A percentile compares a stretch with the other conserved stretches of the same genome.
Conservation (phyloP, 306 rosid species). For the apple (Malus domestica) region DNA sequence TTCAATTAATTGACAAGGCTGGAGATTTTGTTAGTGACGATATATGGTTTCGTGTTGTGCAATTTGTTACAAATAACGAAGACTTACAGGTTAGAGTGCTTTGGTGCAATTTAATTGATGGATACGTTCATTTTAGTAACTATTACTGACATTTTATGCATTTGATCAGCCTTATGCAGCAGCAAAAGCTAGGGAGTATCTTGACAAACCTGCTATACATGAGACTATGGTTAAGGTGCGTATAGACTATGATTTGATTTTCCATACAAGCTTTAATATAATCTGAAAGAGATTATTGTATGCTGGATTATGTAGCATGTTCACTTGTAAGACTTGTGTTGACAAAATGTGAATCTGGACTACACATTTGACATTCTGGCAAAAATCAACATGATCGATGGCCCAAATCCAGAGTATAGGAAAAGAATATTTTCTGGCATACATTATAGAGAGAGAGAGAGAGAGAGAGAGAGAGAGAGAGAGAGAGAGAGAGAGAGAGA, state of each 20-base stretch:
- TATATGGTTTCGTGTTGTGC: constrained; percentile 99
- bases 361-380: neutral
- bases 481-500: no score
- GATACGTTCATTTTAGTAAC: constrained; percentile 1
- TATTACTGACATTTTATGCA: constrained; percentile 33
- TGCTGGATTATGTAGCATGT: neutral
- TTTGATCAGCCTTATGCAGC: constrained; percentile 93
- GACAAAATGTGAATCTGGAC: neutral
- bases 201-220: constrained; percentile 96
- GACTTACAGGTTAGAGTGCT: constrained; percentile 80
- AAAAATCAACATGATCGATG: neutral
- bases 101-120: constrained; percentile 13
- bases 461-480: no score
- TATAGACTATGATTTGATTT: constrained; percentile 14
- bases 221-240: constrained; percentile 99
- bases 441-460: no score
- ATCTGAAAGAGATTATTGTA: neutral
- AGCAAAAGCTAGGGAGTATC: constrained; percentile 90
- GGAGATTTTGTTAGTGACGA: constrained; percentile 99
- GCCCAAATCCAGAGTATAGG: neutral
- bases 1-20: constrained; percentile 98
- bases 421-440: neutral
- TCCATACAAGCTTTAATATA: neutral
- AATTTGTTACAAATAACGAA: constrained; percentile 96
- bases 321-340: neutral